Evolutionary conservation across 352 stramenopile genomes (phyloP), one percentile per base, ranked within the genome.

Genomic region (Saprolegnia parasitica): DNA sequence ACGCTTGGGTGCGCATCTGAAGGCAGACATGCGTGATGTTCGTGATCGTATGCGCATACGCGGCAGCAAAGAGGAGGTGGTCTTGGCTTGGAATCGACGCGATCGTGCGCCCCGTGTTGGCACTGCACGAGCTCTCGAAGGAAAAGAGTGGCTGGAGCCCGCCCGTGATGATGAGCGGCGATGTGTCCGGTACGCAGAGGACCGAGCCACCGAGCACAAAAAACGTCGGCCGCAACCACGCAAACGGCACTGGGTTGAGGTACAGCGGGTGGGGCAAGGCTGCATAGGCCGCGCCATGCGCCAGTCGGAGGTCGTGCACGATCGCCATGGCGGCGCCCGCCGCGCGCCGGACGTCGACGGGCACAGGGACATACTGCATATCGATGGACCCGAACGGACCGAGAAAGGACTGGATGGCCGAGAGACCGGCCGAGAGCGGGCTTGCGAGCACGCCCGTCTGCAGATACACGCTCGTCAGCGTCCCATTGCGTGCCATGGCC

Each of bases 341-440:
- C 16, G 35, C 52, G 16, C 35, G 11, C 20, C 35, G 13, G 11
- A 60, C 4, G 16, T 16, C 24, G 11, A 20, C 20, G 13, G 52
- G 52, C 13, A 60, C 52, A 60, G 24, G 11, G 9, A 60, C 35
- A 60, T 24, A 23, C 16, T 60, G 24, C 52, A 60, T 60, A 8
- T 60, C 52, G 35, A 60, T 20, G 1, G 52, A 24, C 4, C 52
- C 52, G 20, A 60, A 60, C 35, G 52, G 52, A 4, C 52, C 52
- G 9, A 60, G 35, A 40, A 35, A 40, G 13, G 24, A 21, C 20
- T 60, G 11, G 35, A 60, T 18, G 24, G 52, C 52, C 10, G 52
- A 15, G 20, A 40, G 35, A n/a, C 13, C 35, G 10, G 52, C 24
- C 2, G 24, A 40, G 11, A 35, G 35, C 35, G 52, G 52, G 10